A percentile compares a stretch with the other conserved stretches of the same genome.
Conservation (phyloP, 208 protist species). For the Entamoeba moshkovskii region DNA sequence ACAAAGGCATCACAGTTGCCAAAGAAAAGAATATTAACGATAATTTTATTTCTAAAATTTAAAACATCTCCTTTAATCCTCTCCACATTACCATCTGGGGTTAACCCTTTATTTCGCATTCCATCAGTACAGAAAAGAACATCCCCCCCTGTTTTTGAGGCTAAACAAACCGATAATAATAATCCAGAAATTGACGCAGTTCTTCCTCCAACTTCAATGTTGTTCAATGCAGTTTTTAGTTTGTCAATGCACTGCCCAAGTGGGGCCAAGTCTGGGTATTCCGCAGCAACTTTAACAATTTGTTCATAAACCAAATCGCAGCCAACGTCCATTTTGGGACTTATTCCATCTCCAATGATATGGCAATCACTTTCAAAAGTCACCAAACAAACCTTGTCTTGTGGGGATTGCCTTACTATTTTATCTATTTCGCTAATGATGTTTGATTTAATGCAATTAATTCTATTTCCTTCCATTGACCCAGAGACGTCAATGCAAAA, state of each 20-base stretch:
- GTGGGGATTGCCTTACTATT: background rate
- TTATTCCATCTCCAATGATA: background rate
- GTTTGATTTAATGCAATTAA: background rate
- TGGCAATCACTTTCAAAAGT: background rate
- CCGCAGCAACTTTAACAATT: background rate
- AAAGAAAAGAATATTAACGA: background rate
- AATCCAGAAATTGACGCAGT: background rate
- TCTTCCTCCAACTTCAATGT: background rate
- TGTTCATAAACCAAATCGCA: background rate
- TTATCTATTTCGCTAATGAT: background rate
- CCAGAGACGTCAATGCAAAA: background rate
- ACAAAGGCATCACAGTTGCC: background rate
- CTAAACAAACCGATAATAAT: background rate
- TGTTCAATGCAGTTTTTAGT: background rate
- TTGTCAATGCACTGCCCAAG: background rate
- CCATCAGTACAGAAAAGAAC: background rate
- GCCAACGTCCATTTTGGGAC: background rate
- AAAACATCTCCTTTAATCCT: too few relatives aligned
- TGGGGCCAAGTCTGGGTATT: background rate
- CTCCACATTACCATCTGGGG: background rate
- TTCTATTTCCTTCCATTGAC: background rate
- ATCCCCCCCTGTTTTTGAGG: background rate
- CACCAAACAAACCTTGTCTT: background rate
- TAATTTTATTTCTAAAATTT: background rate
- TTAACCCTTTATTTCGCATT: background rate